A percentile compares a stretch with the other conserved stretches of the same genome.
phyloP scores from a whole-genome alignment of 805 yeast genomes.

The Kluyveromyces aestuarii region DNA sequence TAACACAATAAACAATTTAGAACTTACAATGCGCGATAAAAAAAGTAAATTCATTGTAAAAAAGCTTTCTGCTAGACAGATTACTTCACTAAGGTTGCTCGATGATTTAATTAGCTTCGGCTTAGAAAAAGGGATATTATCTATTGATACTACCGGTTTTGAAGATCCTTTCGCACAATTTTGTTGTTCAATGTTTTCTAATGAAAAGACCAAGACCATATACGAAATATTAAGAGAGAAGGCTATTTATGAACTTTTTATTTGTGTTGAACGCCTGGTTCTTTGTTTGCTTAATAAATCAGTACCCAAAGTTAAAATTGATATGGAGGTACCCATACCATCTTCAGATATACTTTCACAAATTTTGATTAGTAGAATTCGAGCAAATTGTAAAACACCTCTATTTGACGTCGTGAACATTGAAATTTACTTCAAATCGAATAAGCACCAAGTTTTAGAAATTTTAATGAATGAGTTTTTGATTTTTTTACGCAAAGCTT shows the following conservation, averaged over 20 bases:
- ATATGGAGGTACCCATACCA: neutral
- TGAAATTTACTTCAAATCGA: neutral
- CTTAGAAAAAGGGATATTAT: neutral
- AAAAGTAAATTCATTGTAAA: neutral
- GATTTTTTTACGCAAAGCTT: neutral
- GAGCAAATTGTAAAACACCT: neutral
- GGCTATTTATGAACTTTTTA: neutral
- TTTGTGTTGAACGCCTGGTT: neutral
- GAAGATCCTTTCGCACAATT: neutral
- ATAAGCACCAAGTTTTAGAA: neutral
- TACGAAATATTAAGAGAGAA: neutral
- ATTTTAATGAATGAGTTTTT: neutral
- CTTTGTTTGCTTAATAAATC: neutral
- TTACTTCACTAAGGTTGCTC: neutral
- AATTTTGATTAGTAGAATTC: neutral
- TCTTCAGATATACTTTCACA: neutral
- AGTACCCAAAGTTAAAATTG: neutral
- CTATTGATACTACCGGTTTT: neutral
- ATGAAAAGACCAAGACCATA: neutral
- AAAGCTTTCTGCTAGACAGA: neutral
- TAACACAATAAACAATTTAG: slow-evolving; percentile 54
- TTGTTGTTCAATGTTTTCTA: neutral
- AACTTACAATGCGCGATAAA: slow-evolving; percentile 44
- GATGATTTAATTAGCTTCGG: neutral
- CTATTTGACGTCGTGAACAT: neutral